A percentile compares a stretch with the other conserved stretches of the same genome.
Evolutionary conservation across 441 rosid genomes (phyloP).

Genomic region (Adansonia madagascariensis): DNA sequence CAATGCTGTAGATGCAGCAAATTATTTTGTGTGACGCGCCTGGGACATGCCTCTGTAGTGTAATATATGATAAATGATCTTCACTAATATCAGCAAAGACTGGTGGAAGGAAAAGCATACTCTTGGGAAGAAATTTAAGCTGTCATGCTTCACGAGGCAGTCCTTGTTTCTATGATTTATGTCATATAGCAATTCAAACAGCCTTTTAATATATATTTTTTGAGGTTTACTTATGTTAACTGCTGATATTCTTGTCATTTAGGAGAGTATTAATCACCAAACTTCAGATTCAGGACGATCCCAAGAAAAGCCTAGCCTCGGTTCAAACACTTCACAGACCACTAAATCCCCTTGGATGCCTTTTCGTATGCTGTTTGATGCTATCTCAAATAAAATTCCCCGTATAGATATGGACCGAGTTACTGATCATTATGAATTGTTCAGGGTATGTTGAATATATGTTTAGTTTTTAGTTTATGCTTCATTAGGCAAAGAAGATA

Average conservation of each 20-base stretch:
- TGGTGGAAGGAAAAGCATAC: neutral
- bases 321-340: constrained; percentile 57
- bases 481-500: constrained; percentile 62
- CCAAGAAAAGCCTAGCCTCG: constrained; percentile 51
- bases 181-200: neutral
- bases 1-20: neutral
- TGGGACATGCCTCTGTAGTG: neutral
- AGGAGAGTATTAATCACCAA: constrained; percentile 43
- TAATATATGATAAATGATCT: neutral
- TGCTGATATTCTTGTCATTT: constrained; percentile 23
- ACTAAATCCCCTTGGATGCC: constrained; percentile 99
- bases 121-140: neutral
- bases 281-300: constrained; percentile 44
- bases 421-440: constrained; percentile 50
- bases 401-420: constrained; percentile 60
- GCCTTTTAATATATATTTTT: neutral
- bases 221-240: neutral
- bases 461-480: neutral
- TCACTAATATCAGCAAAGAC: neutral
- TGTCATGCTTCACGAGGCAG: neutral
- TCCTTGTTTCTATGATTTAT: neutral
- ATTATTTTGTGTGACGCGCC: neutral
- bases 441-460: constrained; percentile 57
- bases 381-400: constrained; percentile 69
- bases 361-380: constrained; percentile 79